These are phyloP conservation scores for Zygosaccharomyces bisporus DNA, from an alignment of 805 yeast species.

Conservation along the genomic window DNA sequence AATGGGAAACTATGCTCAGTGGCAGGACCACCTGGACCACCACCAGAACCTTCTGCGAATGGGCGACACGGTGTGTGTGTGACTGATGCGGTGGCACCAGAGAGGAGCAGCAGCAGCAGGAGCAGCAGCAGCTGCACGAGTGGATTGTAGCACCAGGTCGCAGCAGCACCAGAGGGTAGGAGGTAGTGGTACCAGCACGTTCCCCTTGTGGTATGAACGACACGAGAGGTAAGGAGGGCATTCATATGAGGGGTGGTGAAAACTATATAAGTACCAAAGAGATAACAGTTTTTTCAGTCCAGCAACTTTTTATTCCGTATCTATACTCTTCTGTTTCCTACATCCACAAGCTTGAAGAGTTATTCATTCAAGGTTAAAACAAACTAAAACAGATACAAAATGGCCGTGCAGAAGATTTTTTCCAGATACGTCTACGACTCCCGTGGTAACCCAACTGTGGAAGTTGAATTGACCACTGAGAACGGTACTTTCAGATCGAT, in stretches of 20 bases:
- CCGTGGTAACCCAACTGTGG: constrained; percentile 99
- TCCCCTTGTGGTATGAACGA: constrained; percentile 7
- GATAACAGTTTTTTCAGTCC: background rate
- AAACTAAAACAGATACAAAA: constrained; percentile 27
- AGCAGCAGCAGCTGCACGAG: background rate
- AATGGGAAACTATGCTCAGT: background rate
- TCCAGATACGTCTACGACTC: constrained; percentile 99
- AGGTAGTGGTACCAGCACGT: constrained; percentile 5
- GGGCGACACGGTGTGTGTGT: constrained; percentile 2
- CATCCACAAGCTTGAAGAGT: constrained; percentile 18
- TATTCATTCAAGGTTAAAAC: constrained; percentile 8
- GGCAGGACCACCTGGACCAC: constrained; percentile 2
- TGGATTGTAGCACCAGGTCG: constrained; percentile 1
- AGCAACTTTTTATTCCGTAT: constrained; percentile 4
- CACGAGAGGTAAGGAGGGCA: constrained; percentile 9
- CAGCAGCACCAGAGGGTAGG: constrained; percentile 1
- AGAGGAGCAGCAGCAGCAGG: constrained; percentile 1
- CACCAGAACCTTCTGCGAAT: background rate
- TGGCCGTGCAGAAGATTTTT: constrained; percentile 84
- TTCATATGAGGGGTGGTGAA: constrained; percentile 6
- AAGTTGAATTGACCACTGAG: constrained; percentile 91
- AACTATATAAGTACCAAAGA: constrained; percentile 14
- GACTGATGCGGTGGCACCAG: background rate
- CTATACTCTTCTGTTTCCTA: constrained; percentile 4
- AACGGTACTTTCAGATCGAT: constrained; percentile 94